These are phyloP conservation scores for Knufia petricola DNA, from an alignment of 2,329 filamentous ascomycete species.

Conservation along the genomic window DNA sequence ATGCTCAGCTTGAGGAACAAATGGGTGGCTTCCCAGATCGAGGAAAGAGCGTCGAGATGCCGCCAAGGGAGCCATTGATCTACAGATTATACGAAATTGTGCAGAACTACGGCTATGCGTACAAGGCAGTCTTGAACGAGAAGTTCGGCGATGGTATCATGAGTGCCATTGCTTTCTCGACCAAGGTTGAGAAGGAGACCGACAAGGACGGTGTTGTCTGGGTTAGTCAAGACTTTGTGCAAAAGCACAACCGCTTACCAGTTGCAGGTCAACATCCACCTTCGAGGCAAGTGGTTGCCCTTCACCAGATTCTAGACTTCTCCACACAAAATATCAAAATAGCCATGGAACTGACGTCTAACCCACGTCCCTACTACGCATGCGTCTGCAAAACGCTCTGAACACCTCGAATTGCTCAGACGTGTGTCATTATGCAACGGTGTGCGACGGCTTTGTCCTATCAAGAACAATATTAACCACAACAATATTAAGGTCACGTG, in stretches of 20 bases:
- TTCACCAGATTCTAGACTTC: conserved; percentile 34
- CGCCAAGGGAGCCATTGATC: conserved; percentile 73
- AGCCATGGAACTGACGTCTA: neutral
- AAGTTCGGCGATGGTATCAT: conserved; percentile 94
- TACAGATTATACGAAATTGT: conserved; percentile 90
- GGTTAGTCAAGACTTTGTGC: conserved; percentile 27
- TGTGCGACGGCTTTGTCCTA: neutral
- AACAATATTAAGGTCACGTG: conserved; percentile 5
- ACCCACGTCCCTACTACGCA: neutral
- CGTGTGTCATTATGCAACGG: neutral
- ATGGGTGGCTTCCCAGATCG: conserved; percentile 70
- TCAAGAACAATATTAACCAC: conserved; percentile 4
- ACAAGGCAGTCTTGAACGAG: conserved; percentile 91
- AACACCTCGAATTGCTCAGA: neutral
- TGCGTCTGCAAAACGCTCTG: neutral
- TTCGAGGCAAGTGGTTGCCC: conserved; percentile 69
- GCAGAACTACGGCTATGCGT: conserved; percentile 93
- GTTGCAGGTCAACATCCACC: conserved; percentile 58
- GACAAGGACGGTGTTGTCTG: conserved; percentile 72
- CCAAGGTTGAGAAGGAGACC: conserved; percentile 86
- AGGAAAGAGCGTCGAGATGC: conserved; percentile 70
- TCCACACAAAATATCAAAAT: neutral
- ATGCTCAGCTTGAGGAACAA: conserved; percentile 48
- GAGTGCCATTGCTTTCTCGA: conserved; percentile 87
- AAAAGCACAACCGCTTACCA: conserved; percentile 6